These are phyloP conservation scores for Colletotrichum theobromicola DNA, from an alignment of 2,329 filamentous ascomycete genomes.

Conservation along the genomic window DNA sequence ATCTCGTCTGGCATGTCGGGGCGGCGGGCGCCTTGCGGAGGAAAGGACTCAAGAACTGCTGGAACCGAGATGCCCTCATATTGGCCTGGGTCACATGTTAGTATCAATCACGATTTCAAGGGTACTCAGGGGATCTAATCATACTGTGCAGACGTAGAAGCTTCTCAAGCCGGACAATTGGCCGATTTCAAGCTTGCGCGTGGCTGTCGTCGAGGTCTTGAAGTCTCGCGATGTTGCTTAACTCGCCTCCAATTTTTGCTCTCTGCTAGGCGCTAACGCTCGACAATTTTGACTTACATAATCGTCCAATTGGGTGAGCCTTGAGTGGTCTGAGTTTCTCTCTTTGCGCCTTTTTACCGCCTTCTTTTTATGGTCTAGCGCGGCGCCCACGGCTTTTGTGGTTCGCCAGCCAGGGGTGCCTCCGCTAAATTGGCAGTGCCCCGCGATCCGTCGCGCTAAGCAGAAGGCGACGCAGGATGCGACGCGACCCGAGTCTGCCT, in stretches of 20 bases:
- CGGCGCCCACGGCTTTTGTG: neutral
- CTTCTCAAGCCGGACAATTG: neutral
- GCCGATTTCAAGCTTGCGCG: constrained; percentile 3
- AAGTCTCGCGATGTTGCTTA: constrained; percentile 6
- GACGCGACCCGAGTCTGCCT: constrained; percentile 5
- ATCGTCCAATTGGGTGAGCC: neutral
- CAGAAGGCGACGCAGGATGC: neutral
- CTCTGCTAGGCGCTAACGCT: constrained; percentile 8
- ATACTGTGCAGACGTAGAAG: neutral
- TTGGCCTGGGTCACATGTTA: constrained; percentile 6
- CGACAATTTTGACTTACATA: constrained; percentile 10
- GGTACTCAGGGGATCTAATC: neutral
- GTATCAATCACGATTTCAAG: neutral
- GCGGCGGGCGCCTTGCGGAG: constrained; percentile 26
- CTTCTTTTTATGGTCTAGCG: neutral
- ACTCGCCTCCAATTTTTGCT: constrained; percentile 17
- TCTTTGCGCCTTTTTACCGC: neutral
- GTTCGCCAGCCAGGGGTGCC: neutral
- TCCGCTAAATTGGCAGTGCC: constrained; percentile 17
- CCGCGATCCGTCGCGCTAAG: constrained; percentile 5
- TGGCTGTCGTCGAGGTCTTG: neutral
- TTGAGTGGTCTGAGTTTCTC: neutral
- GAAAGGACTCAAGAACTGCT: constrained; percentile 16
- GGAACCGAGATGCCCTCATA: constrained; percentile 22
- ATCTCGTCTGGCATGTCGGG: constrained; percentile 42